Base-by-base conservation (phyloP, 192 early-diverging fungal species). In the Linnemannia exigua region DNA sequence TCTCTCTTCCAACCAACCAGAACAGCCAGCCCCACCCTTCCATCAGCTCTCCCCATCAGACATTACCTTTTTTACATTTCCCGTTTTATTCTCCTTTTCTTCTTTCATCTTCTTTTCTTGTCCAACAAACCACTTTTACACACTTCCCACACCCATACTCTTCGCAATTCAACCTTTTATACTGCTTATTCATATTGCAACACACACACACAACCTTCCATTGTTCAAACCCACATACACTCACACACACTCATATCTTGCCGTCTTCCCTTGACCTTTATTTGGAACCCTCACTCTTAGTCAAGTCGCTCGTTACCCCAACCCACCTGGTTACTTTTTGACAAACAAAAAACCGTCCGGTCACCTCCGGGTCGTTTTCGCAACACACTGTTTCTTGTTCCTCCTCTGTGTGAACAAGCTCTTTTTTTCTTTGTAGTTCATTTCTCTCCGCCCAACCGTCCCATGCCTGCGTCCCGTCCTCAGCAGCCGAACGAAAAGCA, bases 381-480 rank as follows among this genome's bases (percentile, higher is more conserved):
- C 54, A 1, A n/a, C 46, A n/a, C 16, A 37, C 67, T 72, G 16
- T 11, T 72, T 41, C 48, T 66, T 44, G 31, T 71, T 50, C 47
- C 67, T 68, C 38, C 31, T n/a, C n/a, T n/a, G n/a, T n/a, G 46
- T 66, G 35, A 67, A 33, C 71, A 48, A 19, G 33, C 17, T 47
- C 28, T 4, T 50, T 47, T 36, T 2, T 58, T 37, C 70, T 47
- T 46, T 22, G 54, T 15, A 25, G 38, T 50, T 1, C 28, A 4
- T 54, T 47, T 50, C 48, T 44, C 44, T 22, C 72, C 52, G 12
- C 48, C 58, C 22, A 51, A 72, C 37, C 19, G 33, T 68, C 71
- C 82, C 82, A 85, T 85, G 82, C 82, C 82, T 8, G 73, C 77
- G 52, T 79, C 77, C 48, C 82, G 77, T 82, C 80, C 74, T 66